Evolutionary conservation across 257 asterid species (phyloP).

Genomic region (Solanum ahanhuiri): DNA sequence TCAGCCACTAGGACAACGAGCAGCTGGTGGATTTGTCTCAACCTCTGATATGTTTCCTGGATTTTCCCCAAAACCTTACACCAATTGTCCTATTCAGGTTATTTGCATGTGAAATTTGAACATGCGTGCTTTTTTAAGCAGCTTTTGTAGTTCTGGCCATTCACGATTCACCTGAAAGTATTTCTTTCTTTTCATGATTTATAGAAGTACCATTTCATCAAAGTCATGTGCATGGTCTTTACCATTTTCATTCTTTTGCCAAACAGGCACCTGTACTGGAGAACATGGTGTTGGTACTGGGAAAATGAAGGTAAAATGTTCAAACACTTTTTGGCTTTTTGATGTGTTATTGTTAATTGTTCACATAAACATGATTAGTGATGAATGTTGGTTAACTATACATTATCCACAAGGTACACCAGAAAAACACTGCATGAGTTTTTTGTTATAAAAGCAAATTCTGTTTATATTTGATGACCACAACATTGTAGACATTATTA

Average conservation of each 20-base stretch:
- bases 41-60: not conserved
- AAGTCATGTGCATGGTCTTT: not conserved
- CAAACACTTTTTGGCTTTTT: not conserved
- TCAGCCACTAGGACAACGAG: not conserved
- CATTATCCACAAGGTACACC: not conserved
- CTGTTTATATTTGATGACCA: not conserved
- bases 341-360: not conserved
- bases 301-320: constrained; percentile 69
- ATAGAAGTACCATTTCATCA: not conserved
- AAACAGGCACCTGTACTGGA: constrained; percentile 93
- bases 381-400: not conserved
- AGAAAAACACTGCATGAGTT: not conserved
- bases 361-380: not conserved
- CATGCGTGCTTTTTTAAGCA: not conserved
- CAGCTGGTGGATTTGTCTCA: not conserved
- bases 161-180: not conserved
- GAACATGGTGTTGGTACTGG: constrained; percentile 99
- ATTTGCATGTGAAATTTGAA: not conserved
- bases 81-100: not conserved
- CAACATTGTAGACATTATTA: not conserved
- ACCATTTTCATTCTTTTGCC: not conserved
- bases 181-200: not conserved
- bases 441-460: not conserved
- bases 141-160: not conserved
- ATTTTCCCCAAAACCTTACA: not conserved